Evolutionary conservation across 352 stramenopile genomes (phyloP).

Genomic region (Phytophthora pisi): DNA sequence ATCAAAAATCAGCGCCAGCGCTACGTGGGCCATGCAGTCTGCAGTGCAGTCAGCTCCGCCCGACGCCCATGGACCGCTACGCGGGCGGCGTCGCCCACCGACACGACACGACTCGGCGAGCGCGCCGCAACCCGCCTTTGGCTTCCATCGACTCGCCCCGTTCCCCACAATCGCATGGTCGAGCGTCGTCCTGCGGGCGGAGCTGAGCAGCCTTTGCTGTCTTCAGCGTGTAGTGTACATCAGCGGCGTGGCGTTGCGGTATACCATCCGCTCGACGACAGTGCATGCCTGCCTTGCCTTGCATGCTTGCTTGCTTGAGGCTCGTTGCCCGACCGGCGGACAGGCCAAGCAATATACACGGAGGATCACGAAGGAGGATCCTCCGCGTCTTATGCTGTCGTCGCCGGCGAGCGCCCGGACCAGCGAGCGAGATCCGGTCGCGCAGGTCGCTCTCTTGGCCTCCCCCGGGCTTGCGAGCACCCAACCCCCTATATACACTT

Average conservation of each 20-base stretch:
- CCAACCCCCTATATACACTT: constrained; percentile 13
- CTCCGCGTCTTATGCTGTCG: not conserved
- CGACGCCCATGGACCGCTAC: constrained; percentile 2
- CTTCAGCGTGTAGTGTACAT: not conserved
- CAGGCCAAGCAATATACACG: constrained; percentile 5
- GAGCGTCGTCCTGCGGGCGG: constrained; percentile 15
- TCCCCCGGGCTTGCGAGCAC: not conserved
- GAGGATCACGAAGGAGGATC: constrained; percentile 23
- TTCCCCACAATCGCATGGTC: constrained; percentile 26
- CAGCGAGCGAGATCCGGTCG: constrained; percentile 24
- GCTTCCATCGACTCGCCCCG: too few relatives aligned
- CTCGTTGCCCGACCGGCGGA: too few relatives aligned
- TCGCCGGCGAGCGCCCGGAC: not conserved
- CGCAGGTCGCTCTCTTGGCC: constrained; percentile 9
- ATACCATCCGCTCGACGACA: too few relatives aligned
- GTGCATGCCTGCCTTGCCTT: too few relatives aligned
- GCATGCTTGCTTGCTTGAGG: too few relatives aligned
- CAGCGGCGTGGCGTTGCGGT: too few relatives aligned
- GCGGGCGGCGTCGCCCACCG: constrained; percentile 7
- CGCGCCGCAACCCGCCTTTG: constrained; percentile 17
- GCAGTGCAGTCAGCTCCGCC: not conserved
- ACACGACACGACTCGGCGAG: not conserved
- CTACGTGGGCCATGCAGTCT: too few relatives aligned
- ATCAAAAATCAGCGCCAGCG: too few relatives aligned
- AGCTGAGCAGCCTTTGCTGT: not conserved